These are phyloP conservation scores for Metschnikowia kofuensis DNA, from an alignment of 805 yeast genomes.

Conservation along the genomic window DNA sequence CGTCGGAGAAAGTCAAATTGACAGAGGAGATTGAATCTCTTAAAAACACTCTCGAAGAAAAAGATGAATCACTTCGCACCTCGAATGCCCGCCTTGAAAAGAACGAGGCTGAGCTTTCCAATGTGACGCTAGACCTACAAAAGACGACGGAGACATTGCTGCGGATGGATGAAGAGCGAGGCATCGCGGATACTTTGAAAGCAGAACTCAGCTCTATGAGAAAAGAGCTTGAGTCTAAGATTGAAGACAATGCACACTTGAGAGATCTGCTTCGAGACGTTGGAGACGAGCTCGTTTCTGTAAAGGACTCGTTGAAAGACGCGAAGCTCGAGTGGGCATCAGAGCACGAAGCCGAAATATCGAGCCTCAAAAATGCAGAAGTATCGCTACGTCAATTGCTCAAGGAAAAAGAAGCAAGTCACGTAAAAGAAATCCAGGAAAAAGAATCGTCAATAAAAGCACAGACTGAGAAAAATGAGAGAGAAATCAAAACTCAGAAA, in stretches of 20 bases:
- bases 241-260: slow-evolving; percentile 64
- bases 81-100: slow-evolving; percentile 9
- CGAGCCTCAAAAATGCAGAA: slow-evolving; percentile 16
- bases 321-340: slow-evolving; percentile 18
- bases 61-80: not conserved
- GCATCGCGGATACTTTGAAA: slow-evolving; percentile 8
- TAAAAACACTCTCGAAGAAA: slow-evolving; percentile 6
- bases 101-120: slow-evolving; percentile 16
- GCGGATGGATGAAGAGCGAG: not conserved
- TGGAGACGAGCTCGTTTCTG: slow-evolving; percentile 76
- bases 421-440: slow-evolving; percentile 1
- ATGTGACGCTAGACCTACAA: slow-evolving; percentile 9
- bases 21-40: slow-evolving; percentile 8
- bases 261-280: slow-evolving; percentile 74
- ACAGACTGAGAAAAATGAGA: not conserved
- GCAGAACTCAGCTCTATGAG: slow-evolving; percentile 10
- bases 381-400: slow-evolving; percentile 9
- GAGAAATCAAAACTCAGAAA: not conserved
- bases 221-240: slow-evolving; percentile 19
- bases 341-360: slow-evolving; percentile 5
- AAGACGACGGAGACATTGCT: slow-evolving; percentile 3
- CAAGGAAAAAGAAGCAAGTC: slow-evolving; percentile 19
- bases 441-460: not conserved
- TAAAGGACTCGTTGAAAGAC: slow-evolving; percentile 41
- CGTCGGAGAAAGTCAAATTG: not conserved